Base-by-base conservation (phyloP, 768 basidiomycete genomes). In the Panellus pusillus region DNA sequence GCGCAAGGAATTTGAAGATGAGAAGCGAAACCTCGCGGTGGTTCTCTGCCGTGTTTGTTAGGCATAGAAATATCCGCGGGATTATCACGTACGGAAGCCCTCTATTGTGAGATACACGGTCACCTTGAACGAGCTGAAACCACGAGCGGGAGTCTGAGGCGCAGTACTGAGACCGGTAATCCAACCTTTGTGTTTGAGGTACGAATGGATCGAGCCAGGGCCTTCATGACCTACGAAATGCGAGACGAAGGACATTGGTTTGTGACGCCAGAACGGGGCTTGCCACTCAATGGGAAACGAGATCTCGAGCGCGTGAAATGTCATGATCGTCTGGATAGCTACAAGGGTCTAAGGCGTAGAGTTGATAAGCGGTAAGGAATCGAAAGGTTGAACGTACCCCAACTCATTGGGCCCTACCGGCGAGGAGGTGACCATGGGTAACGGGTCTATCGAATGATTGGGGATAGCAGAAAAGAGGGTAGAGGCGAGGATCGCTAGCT, bases 151-250 rank as follows among this genome's bases (percentile, higher is more conserved):
- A 31, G 77, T 72, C 61, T 89, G 87, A 3, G 81, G 77, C 1
- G 89, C 92, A 40, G 84, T 77, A 50, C 79, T 82, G 45, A 98
- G 73, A 12, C 77, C 75, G 27, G 86, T 92, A 35, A 89, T 79
- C 93, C 93, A 96, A 2, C 92, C 91, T 64, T 87, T 89, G 57
- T 78, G 77, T 73, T 96, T 98, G 52, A 99, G 77, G 67, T 93
- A 93, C 1, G 93, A 91, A 62, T 91, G 80, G 28, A 98, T 72
- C 1, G 96, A 98, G 1, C 96, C 96, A 32, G 87, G 84, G 1
- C 94, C 94, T 71, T 98, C 94, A 65, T 98, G 93, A 0, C 94
- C 94, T 29, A 93, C 70, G 64, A 96, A 85, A 65, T 94, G 90
- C 4, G 83, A 77, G 19, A 98, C 66, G 68, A 91, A 88, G 50